Base-by-base conservation (phyloP, 768 basidiomycete genomes). In the Suillus decipiens region DNA sequence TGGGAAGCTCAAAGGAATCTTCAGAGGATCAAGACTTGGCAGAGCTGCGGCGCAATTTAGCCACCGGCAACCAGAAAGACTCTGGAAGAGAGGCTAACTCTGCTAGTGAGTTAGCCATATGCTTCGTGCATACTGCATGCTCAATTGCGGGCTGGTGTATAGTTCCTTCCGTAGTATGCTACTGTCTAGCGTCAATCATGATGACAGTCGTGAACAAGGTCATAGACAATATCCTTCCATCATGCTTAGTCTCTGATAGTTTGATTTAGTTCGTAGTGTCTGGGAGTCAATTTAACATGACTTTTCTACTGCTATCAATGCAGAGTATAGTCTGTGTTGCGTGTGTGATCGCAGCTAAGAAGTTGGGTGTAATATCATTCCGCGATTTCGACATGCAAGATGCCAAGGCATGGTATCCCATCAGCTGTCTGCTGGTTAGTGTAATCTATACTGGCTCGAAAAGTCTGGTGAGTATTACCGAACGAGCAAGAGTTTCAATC, bases 191-290 rank as follows among this genome's bases (percentile, higher is more conserved):
- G 1, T 95, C 93, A 1, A 96, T 99, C 67, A 77, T 96, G 55
- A 99, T 99, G 97, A 99, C 97, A 0, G 84, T 99, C 51, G 87
- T 96, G 66, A 98, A 98, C 81, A 98, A 98, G 84, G 96, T 94
- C 65, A 62, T 19, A 41, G 24, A 24, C n/a, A 28, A 12, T 3
- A 11, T 31, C 36, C 22, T 19, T 41, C 7, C 6, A 31, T 31
- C 17, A 2, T 41, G 58, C 5, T 34, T 19, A 33, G 4, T 19
- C 14, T 39, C 51, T 60, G 67, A 62, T 69, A 41, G 22, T 33
- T 11, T 54, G 39, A 28, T 55, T 41, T 69, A 98, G 92, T 99
- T 91, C 68, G 94, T 99, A 62, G 96, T 99, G 8, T 98, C 96
- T 2, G 97, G 97, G 6, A 82, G 82, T 36, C 76, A 92, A 69